Conservation (phyloP, 73 alveolate species). For the Tetrahymena thermophila region DNA sequence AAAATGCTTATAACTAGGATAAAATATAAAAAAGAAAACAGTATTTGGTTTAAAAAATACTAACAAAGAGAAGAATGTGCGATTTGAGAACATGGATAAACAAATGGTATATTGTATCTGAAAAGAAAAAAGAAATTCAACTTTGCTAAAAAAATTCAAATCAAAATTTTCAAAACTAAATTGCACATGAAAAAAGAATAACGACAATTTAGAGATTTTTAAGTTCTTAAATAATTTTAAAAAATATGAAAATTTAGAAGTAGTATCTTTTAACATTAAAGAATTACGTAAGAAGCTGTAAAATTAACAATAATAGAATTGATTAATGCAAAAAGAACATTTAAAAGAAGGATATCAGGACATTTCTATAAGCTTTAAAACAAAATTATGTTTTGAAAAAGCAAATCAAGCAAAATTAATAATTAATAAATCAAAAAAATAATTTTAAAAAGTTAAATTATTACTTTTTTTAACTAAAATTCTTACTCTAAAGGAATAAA, state of each 20-base stretch:
- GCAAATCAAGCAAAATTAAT: neutral
- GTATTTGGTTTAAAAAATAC: neutral
- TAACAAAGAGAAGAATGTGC: neutral
- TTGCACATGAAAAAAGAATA: neutral
- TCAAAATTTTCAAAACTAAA: neutral
- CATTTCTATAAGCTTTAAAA: neutral
- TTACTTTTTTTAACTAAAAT: neutral
- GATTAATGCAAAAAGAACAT: neutral
- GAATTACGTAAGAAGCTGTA: neutral
- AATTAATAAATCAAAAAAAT: neutral
- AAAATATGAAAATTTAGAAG: neutral
- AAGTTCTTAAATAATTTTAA: neutral
- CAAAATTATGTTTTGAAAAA: neutral
- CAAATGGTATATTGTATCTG: neutral
- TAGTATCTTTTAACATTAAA: neutral
- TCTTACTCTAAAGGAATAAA: neutral
- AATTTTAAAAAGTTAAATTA: neutral
- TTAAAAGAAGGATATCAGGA: neutral
- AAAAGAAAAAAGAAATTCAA: neutral
- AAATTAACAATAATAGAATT: neutral
- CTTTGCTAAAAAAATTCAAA: neutral
- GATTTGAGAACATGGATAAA: neutral
- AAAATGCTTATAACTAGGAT: neutral
- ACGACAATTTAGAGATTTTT: neutral
- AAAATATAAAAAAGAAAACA: neutral